Evolutionary conservation across 257 asterid genomes (phyloP), one percentile per base, ranked within the genome.

Genomic region (Ilex aquifolium): DNA sequence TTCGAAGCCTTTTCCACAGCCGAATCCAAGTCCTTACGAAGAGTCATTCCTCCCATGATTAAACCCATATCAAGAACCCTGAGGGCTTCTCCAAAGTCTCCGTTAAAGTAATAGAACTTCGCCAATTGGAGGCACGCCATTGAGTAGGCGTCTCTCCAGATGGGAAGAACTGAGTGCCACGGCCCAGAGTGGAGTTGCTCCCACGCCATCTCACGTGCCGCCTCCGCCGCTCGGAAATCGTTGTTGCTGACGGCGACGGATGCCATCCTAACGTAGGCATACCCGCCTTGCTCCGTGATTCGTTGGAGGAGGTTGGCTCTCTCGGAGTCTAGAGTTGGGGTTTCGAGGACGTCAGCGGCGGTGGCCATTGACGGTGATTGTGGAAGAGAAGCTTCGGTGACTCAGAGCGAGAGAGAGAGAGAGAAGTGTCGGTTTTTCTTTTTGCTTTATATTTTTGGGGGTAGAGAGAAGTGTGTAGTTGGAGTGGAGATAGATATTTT

Each of bases 111-210:
- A 42, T 85, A 81, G 66, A 70, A 70, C 65, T 80, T 87, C 51
- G 99, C 95, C 66, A 82, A 84, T 71, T 85, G 91, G 57, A 92
- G 76, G 73, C 94, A 89, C 63, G 99, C 93, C 77, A 87, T 82
- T 53, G 99, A 69, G 60, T 92, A 92, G 44, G 99, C 97, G 67
- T 92, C 99, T 30, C 99, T 81, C 99, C 99, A 92, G 17, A 89
- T 57, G 30, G 99, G 96, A 6, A 80, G 79, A 46, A 92, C 96
- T 2, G 99, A 85, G 72, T 89, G 84, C 99, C 99, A 92, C 13
- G 99, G 99, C 0, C 99, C 99, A 1, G 91, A 87, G 55, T 92
- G 97, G 40, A 92, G 85, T 80, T 92, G 99, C 66, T 92, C 99
- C 99, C 99, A 92, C 5, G 99, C 99, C 87, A 92, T 76, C 73